phyloP scores from a whole-genome alignment of 2,329 filamentous ascomycete genomes.

The Cladophialophora exuberans region DNA sequence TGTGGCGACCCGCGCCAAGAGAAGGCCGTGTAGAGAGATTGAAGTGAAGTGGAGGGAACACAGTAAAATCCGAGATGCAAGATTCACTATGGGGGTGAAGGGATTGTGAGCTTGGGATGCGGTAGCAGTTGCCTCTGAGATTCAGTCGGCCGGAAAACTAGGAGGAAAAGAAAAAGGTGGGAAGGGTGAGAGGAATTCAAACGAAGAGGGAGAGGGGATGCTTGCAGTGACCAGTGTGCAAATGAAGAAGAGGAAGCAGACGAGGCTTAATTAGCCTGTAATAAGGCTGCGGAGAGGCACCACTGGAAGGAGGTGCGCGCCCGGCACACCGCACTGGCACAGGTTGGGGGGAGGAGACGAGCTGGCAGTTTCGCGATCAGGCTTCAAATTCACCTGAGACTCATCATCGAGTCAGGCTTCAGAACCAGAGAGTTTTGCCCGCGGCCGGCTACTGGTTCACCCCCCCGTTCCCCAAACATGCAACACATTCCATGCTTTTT shows the following conservation, averaged over 20 bases:
- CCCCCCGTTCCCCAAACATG: slow-evolving; percentile 5
- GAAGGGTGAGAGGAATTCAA: slow-evolving; percentile 18
- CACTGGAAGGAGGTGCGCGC: no score
- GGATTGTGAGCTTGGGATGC: not conserved
- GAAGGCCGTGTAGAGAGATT: not conserved
- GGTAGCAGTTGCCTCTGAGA: not conserved
- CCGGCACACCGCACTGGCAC: slow-evolving; percentile 7
- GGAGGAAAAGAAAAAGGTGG: slow-evolving; percentile 10
- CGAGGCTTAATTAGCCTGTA: slow-evolving; percentile 31
- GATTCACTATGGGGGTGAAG: not conserved
- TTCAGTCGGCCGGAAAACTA: not conserved
- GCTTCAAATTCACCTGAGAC: slow-evolving; percentile 11
- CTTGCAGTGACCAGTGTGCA: slow-evolving; percentile 11
- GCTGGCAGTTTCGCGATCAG: slow-evolving; percentile 10
- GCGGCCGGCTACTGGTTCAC: not conserved
- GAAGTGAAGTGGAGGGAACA: not conserved
- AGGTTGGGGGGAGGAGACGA: slow-evolving; percentile 4
- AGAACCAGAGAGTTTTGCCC: slow-evolving; percentile 4
- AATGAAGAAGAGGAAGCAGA: slow-evolving; percentile 18
- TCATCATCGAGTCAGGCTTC: slow-evolving; percentile 13
- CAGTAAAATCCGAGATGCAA: not conserved
- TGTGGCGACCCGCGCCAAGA: slow-evolving; percentile 8
- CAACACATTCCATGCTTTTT: not conserved
- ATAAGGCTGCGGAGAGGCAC: slow-evolving; percentile 27
- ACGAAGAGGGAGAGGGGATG: slow-evolving; percentile 15